Conservation (phyloP, 2,329 filamentous ascomycete species). For the Hymenotorrendiella dingleyae region DNA sequence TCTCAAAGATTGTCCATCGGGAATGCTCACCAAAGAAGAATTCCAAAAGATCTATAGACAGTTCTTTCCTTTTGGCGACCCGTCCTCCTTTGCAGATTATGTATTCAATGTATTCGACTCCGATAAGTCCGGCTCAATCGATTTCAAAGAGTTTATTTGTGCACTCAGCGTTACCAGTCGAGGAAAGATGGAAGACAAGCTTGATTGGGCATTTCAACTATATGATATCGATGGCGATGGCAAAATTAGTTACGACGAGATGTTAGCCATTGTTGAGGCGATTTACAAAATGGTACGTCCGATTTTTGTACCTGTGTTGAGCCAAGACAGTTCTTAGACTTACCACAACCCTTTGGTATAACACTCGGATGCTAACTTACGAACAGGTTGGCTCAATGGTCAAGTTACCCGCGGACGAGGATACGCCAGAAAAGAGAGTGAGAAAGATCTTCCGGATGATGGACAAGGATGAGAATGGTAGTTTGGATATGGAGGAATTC, state of each 20-base stretch:
- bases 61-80: slow-evolving; percentile 98
- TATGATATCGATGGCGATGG: slow-evolving; percentile 99
- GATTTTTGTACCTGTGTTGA: no score
- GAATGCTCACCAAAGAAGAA: slow-evolving; percentile 95
- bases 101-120: slow-evolving; percentile 99
- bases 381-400: slow-evolving; percentile 94
- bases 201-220: slow-evolving; percentile 98
- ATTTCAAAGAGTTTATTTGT: slow-evolving; percentile 99
- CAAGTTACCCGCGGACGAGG: slow-evolving; percentile 95
- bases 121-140: slow-evolving; percentile 94
- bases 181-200: slow-evolving; percentile 98
- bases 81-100: slow-evolving; percentile 95
- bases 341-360: neutral
- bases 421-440: slow-evolving; percentile 97
- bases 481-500: slow-evolving; percentile 94
- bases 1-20: slow-evolving; percentile 94
- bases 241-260: slow-evolving; percentile 98
- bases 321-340: neutral
- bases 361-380: slow-evolving; percentile 4
- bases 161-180: slow-evolving; percentile 93
- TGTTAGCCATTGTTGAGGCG: slow-evolving; percentile 96
- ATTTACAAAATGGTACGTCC: slow-evolving; percentile 97
- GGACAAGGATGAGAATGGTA: slow-evolving; percentile 99
- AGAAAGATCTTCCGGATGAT: slow-evolving; percentile 99
- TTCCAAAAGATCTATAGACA: slow-evolving; percentile 99